Base-by-base conservation (phyloP, 2,329 filamentous ascomycete genomes). In the Macrophomina phaseolina region DNA sequence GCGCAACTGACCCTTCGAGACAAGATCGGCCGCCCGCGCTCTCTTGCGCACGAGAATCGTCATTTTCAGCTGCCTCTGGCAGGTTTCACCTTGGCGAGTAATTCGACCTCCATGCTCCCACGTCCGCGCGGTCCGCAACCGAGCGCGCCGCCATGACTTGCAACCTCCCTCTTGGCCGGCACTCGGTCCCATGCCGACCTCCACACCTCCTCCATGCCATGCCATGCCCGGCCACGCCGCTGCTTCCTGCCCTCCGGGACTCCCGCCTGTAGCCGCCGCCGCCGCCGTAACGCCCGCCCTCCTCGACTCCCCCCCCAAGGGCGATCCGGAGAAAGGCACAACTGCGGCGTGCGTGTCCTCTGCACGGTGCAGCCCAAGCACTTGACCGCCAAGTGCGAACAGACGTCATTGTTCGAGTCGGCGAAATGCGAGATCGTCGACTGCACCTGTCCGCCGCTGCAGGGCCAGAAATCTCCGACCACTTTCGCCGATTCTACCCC, bases 41-140 rank as follows among this genome's bases (percentile, higher is more conserved):
- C 30, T 45, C 48, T 12, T 42, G 40, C 56, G 14, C 38, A n/a
- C 58, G 56, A 62, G 58, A 18, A 62, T 62, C 58, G 58, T 62
- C 45, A 62, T 62, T 36, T 62, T 62, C 58, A 62, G 58, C 58
- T 49, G n/a, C 32, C 28, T 23, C 58, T 38, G 36, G 42, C 45
- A 30, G 58, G 58, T 62, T 62, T 62, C 58, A 62, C 8, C 16
- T 62, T 28, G 58, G 58, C 58, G 58, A 62, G 42, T 62, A 60
- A 60, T 60, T 45, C 28, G 38, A n/a, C 55, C 55, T 8, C 55
- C 16, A 61, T 36, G 42, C 58, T 48, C 23, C 32, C 23, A 28
- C 5, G 56, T 46, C 56, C 56, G 56, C 40, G 40, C 56, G 42
- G 58, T 36, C 58, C 58, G 58, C 58, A 62, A 36, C 58, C 58